These are phyloP conservation scores for Diaporthe velutina DNA, from an alignment of 2,329 filamentous ascomycete species.

Conservation along the genomic window DNA sequence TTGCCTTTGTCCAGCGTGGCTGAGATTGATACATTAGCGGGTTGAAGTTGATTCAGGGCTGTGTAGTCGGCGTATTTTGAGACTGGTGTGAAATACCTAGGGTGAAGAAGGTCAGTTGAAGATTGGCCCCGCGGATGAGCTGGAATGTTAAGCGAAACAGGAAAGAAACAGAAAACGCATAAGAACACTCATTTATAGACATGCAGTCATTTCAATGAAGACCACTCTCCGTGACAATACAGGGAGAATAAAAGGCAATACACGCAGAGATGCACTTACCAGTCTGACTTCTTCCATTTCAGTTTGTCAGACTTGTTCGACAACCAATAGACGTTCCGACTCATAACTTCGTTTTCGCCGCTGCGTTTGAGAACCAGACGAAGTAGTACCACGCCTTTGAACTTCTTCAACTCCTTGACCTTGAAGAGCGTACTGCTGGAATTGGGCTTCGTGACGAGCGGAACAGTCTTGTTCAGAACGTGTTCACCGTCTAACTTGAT, in stretches of 20 bases:
- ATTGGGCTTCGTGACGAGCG: conserved; percentile 57
- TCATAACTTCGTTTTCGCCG: conserved; percentile 51
- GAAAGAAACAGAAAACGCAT: too few relatives aligned
- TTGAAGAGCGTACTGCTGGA: conserved; percentile 52
- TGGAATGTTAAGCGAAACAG: too few relatives aligned
- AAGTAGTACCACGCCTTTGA: conserved; percentile 62
- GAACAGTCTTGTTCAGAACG: neutral
- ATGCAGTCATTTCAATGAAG: too few relatives aligned
- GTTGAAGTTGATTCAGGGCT: conserved; percentile 56
- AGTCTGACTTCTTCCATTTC: conserved; percentile 68
- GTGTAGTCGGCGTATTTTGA: conserved; percentile 53
- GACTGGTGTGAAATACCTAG: conserved; percentile 5
- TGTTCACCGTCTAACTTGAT: conserved; percentile 60
- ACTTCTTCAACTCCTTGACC: conserved; percentile 44
- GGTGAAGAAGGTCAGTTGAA: neutral
- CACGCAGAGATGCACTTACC: conserved; percentile 53
- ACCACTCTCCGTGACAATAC: neutral
- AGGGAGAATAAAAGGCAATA: too few relatives aligned
- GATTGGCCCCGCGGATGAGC: neutral
- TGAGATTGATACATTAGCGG: conserved; percentile 53
- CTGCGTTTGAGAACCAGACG: conserved; percentile 61
- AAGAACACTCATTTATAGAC: too few relatives aligned
- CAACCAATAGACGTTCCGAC: conserved; percentile 73
- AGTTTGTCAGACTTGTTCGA: conserved; percentile 59
- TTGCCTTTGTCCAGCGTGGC: conserved; percentile 36